Evolutionary conservation across 306 rosid species (phyloP).

Genomic region (Vigna angularis): DNA sequence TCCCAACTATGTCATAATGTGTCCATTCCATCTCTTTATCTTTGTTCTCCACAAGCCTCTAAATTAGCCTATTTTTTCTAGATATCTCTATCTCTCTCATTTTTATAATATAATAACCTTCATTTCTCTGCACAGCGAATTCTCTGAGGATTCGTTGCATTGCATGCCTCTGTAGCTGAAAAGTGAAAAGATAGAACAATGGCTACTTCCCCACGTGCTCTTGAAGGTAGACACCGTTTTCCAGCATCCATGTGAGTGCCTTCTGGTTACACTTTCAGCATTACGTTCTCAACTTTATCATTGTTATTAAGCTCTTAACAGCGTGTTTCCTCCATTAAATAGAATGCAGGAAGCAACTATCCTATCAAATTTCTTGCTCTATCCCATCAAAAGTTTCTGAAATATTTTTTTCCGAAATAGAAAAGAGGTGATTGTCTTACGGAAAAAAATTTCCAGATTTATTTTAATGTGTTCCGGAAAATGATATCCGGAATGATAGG

Average conservation of each 20-base stretch:
- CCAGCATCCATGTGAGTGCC: slow-evolving; percentile 17
- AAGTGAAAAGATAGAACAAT: slow-evolving; percentile 13
- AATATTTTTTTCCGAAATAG: too few species aligned
- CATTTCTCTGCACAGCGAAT: neutral
- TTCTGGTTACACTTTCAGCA: too few species aligned
- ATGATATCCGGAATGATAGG: too few species aligned
- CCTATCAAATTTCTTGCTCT: too few species aligned
- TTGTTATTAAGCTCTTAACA: neutral
- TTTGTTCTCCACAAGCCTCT: slow-evolving; percentile 15
- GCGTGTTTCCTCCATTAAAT: neutral
- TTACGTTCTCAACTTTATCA: neutral
- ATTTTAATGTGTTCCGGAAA: too few species aligned
- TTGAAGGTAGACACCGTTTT: slow-evolving; percentile 4
- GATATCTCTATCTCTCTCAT: slow-evolving; percentile 11
- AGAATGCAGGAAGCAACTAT: too few species aligned
- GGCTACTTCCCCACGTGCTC: slow-evolving; percentile 12
- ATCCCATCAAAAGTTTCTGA: too few species aligned
- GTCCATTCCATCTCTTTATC: slow-evolving; percentile 23
- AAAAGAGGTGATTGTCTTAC: too few species aligned
- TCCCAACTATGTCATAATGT: neutral
- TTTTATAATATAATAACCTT: slow-evolving; percentile 5
- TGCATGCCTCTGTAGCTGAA: slow-evolving; percentile 27
- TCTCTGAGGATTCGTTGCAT: neutral
- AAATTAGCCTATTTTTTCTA: neutral
- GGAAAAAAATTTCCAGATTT: too few species aligned